Percentiles rank a stretch among this genome's conserved stretches.
Conservation (phyloP, 495 filamentous ascomycete species). For the Neurospora pannonica region DNA sequence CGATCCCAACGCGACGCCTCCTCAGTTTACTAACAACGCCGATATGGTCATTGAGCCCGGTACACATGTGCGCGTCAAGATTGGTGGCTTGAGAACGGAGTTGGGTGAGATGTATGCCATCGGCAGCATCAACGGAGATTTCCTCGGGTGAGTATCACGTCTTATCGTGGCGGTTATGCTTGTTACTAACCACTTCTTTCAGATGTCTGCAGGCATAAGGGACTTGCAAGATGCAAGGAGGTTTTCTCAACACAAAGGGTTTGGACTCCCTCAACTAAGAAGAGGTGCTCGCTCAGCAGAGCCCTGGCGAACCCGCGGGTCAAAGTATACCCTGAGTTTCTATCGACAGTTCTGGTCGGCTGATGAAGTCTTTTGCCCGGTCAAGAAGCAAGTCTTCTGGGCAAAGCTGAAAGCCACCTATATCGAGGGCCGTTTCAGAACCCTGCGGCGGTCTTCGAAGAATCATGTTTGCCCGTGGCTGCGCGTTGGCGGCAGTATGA, state of each 20-base stretch:
- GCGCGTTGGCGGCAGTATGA: background rate
- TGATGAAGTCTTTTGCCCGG: background rate
- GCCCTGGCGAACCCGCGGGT: background rate
- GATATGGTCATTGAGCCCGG: slow-evolving; percentile 91
- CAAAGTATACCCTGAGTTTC: background rate
- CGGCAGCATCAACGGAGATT: slow-evolving; percentile 89
- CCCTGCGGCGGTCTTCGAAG: background rate
- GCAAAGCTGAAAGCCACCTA: background rate
- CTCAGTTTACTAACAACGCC: slow-evolving; percentile 75
- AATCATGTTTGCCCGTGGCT: background rate
- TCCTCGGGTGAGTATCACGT: slow-evolving; percentile 36
- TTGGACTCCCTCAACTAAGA: background rate
- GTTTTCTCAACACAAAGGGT: background rate
- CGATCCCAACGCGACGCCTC: slow-evolving; percentile 80
- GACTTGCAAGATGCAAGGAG: background rate
- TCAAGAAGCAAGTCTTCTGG: background rate
- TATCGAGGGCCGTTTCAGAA: background rate
- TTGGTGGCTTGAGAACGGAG: slow-evolving; percentile 84
- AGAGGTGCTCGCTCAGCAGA: background rate
- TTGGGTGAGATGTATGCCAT: slow-evolving; percentile 92
- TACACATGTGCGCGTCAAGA: slow-evolving; percentile 84
- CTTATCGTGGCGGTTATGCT: background rate
- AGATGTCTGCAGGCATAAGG: background rate
- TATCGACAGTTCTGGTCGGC: background rate
- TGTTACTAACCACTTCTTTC: background rate